Evolutionary conservation across 192 early-diverging fungal genomes (phyloP).

Genomic region (Coemansia sp.): DNA sequence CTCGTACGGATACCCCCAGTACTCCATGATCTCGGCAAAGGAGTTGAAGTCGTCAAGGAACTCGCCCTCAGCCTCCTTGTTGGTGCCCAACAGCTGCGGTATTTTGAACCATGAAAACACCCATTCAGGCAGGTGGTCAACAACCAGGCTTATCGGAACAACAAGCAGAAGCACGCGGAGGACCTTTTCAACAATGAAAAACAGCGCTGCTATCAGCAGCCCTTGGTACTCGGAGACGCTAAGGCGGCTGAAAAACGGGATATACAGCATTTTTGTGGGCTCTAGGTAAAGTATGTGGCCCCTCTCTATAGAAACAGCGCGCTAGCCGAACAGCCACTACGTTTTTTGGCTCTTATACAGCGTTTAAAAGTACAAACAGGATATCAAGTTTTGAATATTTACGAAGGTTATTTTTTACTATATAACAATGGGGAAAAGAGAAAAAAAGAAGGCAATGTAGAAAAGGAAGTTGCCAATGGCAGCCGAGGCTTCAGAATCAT

Average conservation of each 20-base stretch:
- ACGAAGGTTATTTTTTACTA: not conserved
- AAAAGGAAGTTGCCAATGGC: not conserved
- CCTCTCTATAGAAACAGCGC: not conserved
- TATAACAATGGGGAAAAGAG: not conserved
- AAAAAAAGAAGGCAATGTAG: conserved; percentile 8
- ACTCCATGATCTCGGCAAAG: conserved; percentile 51
- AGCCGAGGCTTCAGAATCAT: no score
- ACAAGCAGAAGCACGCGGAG: conserved; percentile 68
- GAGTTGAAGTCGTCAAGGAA: conserved; percentile 55
- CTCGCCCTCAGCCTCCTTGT: conserved; percentile 40
- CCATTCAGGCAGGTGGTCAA: conserved; percentile 54
- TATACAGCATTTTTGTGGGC: conserved; percentile 48
- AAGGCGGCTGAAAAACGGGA: conserved; percentile 65
- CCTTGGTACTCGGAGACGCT: conserved; percentile 64
- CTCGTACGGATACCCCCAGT: conserved; percentile 80
- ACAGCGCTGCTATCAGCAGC: conserved; percentile 60
- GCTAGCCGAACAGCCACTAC: not conserved
- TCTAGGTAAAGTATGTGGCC: not conserved
- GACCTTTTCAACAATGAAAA: conserved; percentile 71
- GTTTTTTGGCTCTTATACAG: not conserved
- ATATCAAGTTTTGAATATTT: not conserved
- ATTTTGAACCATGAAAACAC: conserved; percentile 33
- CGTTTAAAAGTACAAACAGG: not conserved
- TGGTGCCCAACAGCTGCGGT: conserved; percentile 30
- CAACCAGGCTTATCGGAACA: conserved; percentile 57